These are phyloP conservation scores for Fusarium sublunatum DNA, from an alignment of 2,329 filamentous ascomycete genomes.

Conservation along the genomic window DNA sequence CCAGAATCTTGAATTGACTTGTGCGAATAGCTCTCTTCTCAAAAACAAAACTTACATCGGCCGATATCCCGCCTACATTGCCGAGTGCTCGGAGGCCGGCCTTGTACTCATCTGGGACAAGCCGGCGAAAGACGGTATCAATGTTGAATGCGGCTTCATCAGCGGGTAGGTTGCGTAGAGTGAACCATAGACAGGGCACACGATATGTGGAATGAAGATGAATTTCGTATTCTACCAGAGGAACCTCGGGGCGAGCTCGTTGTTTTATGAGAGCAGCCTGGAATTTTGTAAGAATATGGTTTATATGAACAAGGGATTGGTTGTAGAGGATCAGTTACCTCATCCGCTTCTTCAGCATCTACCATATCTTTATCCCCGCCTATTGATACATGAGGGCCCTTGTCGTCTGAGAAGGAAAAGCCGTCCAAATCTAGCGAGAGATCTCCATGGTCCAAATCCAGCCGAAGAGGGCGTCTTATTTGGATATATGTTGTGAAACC, in stretches of 20 bases:
- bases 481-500: conserved; percentile 66
- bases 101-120: conserved; percentile 76
- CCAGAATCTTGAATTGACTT: conserved; percentile 48
- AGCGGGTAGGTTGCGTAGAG: conserved; percentile 67
- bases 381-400: conserved; percentile 33
- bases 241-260: conserved; percentile 49
- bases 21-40: conserved; percentile 42
- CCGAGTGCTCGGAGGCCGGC: conserved; percentile 69
- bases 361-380: conserved; percentile 60
- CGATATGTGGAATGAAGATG: conserved; percentile 80
- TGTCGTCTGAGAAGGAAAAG: conserved; percentile 57
- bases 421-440: conserved; percentile 59
- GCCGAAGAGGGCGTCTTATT: conserved; percentile 65
- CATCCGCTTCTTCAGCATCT: conserved; percentile 63
- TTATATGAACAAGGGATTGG: conserved; percentile 12
- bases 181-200: conserved; percentile 82
- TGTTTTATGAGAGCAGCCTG: conserved; percentile 57
- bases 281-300: conserved; percentile 36
- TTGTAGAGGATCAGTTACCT: conserved; percentile 53
- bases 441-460: conserved; percentile 56
- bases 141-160: conserved; percentile 69
- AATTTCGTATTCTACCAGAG: conserved; percentile 76
- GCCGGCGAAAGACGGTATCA: conserved; percentile 75
- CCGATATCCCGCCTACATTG: conserved; percentile 78
- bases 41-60: conserved; percentile 70